Percentiles rank a stretch among this genome's conserved stretches.
Conservation (phyloP, 768 basidiomycete species). For the Mycena olivaceomarginata region DNA sequence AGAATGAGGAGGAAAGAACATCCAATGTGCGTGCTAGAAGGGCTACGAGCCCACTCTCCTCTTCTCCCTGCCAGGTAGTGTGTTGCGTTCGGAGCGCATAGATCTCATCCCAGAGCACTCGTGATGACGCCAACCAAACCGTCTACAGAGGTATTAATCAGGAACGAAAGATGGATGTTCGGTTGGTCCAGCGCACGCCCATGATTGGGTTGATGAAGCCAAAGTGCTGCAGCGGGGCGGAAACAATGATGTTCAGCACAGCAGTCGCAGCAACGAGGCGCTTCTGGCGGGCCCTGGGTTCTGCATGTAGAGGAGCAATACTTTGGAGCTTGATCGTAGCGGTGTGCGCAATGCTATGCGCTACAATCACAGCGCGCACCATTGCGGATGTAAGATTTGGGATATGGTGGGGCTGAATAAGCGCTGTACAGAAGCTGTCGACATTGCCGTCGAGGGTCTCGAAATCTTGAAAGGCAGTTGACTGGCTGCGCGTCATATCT, state of each 20-base stretch:
- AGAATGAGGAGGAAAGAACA: not conserved
- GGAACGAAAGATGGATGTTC: not conserved
- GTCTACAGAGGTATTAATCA: slow-evolving; percentile 6
- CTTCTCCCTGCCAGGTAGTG: not conserved
- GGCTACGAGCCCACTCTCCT: not conserved
- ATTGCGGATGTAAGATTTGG: not conserved
- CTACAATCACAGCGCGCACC: slow-evolving; percentile 49
- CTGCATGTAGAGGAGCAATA: slow-evolving; percentile 46
- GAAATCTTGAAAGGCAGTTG: slow-evolving; percentile 35
- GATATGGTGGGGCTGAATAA: slow-evolving; percentile 24
- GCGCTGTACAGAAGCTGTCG: slow-evolving; percentile 42
- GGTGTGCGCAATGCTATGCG: slow-evolving; percentile 57
- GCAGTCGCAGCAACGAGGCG: slow-evolving; percentile 44
- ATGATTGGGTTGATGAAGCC: slow-evolving; percentile 53
- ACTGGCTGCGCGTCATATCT: slow-evolving; percentile 3
- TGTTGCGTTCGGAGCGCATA: not conserved
- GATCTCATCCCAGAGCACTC: slow-evolving; percentile 18
- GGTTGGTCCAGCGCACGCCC: slow-evolving; percentile 46
- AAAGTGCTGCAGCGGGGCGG: slow-evolving; percentile 39
- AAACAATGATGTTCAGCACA: slow-evolving; percentile 43
- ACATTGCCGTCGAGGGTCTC: slow-evolving; percentile 46
- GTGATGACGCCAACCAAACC: slow-evolving; percentile 10
- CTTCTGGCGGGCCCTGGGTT: slow-evolving; percentile 45
- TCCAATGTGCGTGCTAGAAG: not conserved
- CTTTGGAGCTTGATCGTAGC: slow-evolving; percentile 60